Evolutionary conservation across 129 eudicot species (phyloP), one percentile per base, ranked within the genome.

Genomic region (Kitagawia praeruptora): DNA sequence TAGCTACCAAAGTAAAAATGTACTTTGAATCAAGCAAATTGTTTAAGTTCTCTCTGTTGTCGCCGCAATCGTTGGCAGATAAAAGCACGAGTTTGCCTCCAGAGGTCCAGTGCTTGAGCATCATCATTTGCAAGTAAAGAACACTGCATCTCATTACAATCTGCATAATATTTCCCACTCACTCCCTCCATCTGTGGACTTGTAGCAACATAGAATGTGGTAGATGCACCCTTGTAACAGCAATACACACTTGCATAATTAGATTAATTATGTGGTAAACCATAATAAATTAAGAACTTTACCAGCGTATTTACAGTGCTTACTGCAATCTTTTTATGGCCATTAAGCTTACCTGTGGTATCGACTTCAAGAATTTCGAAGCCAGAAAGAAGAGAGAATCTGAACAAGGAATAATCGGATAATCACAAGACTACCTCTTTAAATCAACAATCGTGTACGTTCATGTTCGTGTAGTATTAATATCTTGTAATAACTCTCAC

Each of bases 331-430:
- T 46, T 46, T 46, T 4, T 11, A 37, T 38, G 74, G 48, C 39
- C 28, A 70, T 19, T 14, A 39, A 70, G 58, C 66, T 72, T 75
- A 88, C 95, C 90, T 95, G 99, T 81, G 99, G 84, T 45, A 91
- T 86, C 39, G 98, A 80, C 80, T 96, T 96, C 0, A 96, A 83
- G 77, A 92, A 77, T 85, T 92, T 96, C 34, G 95, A 93, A 70
- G 98, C 96, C 82, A 96, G 63, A 79, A 96, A 96, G 80, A 86
- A 96, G 39, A 96, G 74, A 78, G 99, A 90, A 87, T 96, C 99
- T 96, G 95, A 4, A 39, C 6, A 78, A 38, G 27, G 54, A 78
- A 70, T 5, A 19, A n/a, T 8, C n/a, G 1, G 63, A 49, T 49
- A 49, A 49, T 49, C 7, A 49, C 47, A 44, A 44, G 47, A 44